Percentiles rank a stretch among this genome's conserved stretches.
Evolutionary conservation across 2,329 filamentous ascomycete species (phyloP).

Genomic region (Ceratocystiopsis minuta): DNA sequence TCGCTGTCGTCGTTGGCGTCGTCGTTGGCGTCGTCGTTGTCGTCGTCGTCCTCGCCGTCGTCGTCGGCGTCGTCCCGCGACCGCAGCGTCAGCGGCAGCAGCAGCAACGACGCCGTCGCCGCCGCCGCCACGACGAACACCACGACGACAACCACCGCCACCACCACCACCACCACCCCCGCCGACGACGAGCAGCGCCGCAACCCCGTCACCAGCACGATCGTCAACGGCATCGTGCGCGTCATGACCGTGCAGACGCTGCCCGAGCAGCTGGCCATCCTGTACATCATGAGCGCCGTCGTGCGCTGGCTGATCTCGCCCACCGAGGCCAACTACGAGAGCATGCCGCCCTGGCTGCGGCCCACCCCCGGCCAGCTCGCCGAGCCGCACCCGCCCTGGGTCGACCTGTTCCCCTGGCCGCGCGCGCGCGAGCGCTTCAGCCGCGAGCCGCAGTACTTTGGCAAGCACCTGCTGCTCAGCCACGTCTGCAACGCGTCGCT

Average conservation of each 20-base stretch:
- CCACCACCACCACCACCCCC: too few species aligned
- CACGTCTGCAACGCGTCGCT: conserved; percentile 1
- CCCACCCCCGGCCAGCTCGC: conserved; percentile 10
- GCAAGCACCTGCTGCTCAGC: not conserved
- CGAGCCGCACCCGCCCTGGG: conserved; percentile 2
- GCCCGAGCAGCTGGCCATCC: conserved; percentile 1
- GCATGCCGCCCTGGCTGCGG: conserved; percentile 10
- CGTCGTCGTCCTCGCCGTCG: not conserved
- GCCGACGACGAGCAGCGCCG: not conserved
- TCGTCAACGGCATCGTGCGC: conserved; percentile 1
- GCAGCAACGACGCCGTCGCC: too few species aligned
- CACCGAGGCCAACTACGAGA: conserved; percentile 1
- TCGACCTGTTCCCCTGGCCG: conserved; percentile 5
- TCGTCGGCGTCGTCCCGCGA: not conserved
- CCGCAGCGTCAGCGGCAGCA: too few species aligned
- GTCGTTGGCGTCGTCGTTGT: too few species aligned
- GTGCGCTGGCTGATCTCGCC: conserved; percentile 2
- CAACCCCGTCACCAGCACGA: conserved; percentile 1
- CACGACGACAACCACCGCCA: too few species aligned
- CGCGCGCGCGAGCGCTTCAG: conserved; percentile 3
- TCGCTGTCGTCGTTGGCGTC: too few species aligned
- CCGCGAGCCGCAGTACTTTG: not conserved
- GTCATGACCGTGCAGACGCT: conserved; percentile 1
- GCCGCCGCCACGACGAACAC: too few species aligned
- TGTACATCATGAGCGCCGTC: conserved; percentile 1